Base-by-base conservation (phyloP, 2,329 filamentous ascomycete genomes). In the Curvularia sp. region DNA sequence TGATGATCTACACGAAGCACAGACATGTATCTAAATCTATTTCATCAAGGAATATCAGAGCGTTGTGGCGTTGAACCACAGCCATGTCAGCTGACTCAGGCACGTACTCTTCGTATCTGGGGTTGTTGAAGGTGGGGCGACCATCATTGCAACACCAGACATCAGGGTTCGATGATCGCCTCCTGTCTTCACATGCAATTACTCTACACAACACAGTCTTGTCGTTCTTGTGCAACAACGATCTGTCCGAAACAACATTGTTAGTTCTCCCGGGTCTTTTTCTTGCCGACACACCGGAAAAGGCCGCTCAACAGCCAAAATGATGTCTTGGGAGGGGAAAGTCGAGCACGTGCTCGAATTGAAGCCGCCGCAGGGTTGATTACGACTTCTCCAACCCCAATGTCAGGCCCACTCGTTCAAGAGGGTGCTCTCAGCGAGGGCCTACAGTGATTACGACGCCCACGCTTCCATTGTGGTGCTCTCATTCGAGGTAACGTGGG, bases 401-500 rank as follows among this genome's bases (percentile, higher is more conserved):
- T 50, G 48, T 22, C 12, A 42, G 58, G 46, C 55, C 65, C 65
- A 62, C 58, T 46, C 42, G 63, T 68, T 69, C 65, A n/a, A 57
- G 28, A 42, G 35, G 51, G 33, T 58, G 55, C 53, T 38, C 22
- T 53, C 44, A 41, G 52, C 62, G 49, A 53, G 65, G 47, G 56
- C 59, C 61, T 42, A 58, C 51, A 55, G 44, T 58, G 60, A 52
- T 57, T 49, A 53, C 61, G 61, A 61, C 52, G 66, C 57, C 67
- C 68, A 71, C 67, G 68, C 68, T 65, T 55, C 60, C 58, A 57
- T 63, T 65, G 60, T 55, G 44, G 58, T 58, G 56, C 53, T 69
- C 65, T 66, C 62, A 71, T 70, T 70, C 66, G 67, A 71, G 67
- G 66, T 60, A 61, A 52, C 38, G 60, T 61, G 44, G 50, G 53